phyloP scores from a whole-genome alignment of 306 rosid species.

The Dalbergia oliveri region DNA sequence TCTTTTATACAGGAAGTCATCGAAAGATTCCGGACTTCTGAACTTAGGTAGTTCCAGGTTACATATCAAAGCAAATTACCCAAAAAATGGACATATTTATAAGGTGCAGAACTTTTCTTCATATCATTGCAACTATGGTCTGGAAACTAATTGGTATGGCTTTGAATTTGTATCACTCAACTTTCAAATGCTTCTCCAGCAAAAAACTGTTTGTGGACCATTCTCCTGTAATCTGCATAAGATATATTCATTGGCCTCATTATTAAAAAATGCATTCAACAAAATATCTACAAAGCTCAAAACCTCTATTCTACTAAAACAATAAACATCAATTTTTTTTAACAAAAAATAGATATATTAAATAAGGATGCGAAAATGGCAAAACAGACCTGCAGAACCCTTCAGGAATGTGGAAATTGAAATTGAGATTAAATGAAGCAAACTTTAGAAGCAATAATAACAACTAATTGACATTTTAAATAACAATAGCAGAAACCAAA shows the following conservation, averaged over 20 bases:
- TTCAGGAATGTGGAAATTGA: constrained; percentile 7
- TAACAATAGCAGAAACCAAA: constrained; percentile 6
- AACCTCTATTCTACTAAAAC: background rate
- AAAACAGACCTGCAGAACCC: background rate
- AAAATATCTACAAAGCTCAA: constrained; percentile 1
- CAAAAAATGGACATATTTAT: constrained; percentile 35
- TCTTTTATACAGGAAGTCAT: constrained; percentile 40
- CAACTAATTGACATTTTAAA: constrained; percentile 20
- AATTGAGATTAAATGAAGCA: constrained; percentile 27
- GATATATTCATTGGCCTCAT: constrained; percentile 16
- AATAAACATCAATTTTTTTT: background rate
- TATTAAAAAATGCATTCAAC: constrained; percentile 4
- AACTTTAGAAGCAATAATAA: background rate
- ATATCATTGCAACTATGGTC: constrained; percentile 47
- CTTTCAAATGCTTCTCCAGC: constrained; percentile 80
- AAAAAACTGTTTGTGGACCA: constrained; percentile 85
- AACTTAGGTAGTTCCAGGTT: constrained; percentile 40
- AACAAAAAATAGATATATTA: background rate
- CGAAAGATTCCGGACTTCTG: constrained; percentile 26
- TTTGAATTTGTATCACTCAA: constrained; percentile 52
- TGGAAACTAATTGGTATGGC: constrained; percentile 30
- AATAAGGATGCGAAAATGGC: background rate
- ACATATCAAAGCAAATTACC: constrained; percentile 36
- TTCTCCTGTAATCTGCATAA: constrained; percentile 77
- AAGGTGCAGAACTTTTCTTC: constrained; percentile 39